A percentile compares a stretch with the other conserved stretches of the same genome.
Evolutionary conservation across 108 stramenopile species (phyloP).

Genomic region (Phaeodactylum tricornutum): DNA sequence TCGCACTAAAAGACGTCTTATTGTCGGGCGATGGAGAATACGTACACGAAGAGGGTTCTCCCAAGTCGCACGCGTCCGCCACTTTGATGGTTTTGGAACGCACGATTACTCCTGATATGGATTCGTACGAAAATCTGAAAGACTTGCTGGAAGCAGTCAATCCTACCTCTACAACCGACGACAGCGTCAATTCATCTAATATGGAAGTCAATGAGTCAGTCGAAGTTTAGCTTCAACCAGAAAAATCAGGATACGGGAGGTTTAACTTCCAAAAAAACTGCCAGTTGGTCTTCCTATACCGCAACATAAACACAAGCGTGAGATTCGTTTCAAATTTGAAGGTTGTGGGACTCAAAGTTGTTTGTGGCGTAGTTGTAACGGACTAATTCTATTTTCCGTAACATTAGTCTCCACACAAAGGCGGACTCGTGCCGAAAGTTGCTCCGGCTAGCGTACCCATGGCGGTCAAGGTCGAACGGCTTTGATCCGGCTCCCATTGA

Average conservation of each 20-base stretch:
- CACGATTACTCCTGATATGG: constrained; percentile 35
- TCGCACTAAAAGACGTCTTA: constrained; percentile 26
- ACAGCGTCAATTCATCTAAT: neutral
- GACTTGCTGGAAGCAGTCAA: constrained; percentile 21
- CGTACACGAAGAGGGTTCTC: constrained; percentile 5
- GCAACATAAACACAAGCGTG: neutral
- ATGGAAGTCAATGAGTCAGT: neutral
- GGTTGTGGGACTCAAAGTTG: neutral
- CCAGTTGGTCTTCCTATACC: neutral
- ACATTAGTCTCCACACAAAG: constrained; percentile 1
- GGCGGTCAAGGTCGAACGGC: neutral
- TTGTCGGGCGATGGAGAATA: constrained; percentile 2
- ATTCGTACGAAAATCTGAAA: constrained; percentile 20
- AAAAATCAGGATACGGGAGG: neutral
- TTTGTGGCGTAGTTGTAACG: neutral
- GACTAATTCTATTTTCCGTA: neutral
- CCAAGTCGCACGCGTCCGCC: constrained; percentile 19
- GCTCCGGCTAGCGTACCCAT: neutral
- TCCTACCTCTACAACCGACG: neutral
- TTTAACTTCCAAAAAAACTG: neutral
- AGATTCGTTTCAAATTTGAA: neutral
- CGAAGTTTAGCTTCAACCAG: neutral
- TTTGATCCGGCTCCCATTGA: constrained; percentile 10
- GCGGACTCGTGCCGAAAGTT: neutral
- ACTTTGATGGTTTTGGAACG: constrained; percentile 36